Percentiles rank a stretch among this genome's conserved stretches.
These are phyloP conservation scores for Claviceps lovelessii DNA, from an alignment of 2,329 filamentous ascomycete genomes.

Conservation along the genomic window DNA sequence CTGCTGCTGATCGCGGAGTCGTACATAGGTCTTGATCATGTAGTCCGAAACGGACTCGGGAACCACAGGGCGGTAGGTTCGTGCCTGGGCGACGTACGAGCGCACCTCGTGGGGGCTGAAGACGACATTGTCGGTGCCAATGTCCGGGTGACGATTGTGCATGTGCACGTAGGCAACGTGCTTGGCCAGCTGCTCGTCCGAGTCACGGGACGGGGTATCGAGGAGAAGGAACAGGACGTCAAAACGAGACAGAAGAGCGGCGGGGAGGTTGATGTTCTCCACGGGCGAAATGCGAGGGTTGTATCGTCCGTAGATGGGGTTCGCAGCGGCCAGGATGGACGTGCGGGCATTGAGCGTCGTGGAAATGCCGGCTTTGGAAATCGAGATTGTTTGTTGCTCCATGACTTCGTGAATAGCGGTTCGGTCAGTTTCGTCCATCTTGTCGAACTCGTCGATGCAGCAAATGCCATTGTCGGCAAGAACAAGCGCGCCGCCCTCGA, in stretches of 20 bases:
- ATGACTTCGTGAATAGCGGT: constrained; percentile 80
- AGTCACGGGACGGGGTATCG: constrained; percentile 79
- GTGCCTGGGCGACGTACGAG: constrained; percentile 86
- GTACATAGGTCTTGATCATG: constrained; percentile 92
- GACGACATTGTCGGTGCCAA: constrained; percentile 45
- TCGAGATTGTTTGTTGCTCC: constrained; percentile 78
- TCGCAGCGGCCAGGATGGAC: constrained; percentile 88
- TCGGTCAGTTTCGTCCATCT: constrained; percentile 74
- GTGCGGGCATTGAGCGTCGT: constrained; percentile 87
- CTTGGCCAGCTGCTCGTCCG: constrained; percentile 82
- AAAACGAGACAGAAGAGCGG: constrained; percentile 89
- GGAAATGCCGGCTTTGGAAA: constrained; percentile 58
- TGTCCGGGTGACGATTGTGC: constrained; percentile 82
- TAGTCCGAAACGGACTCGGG: constrained; percentile 83
- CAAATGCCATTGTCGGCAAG: constrained; percentile 73
- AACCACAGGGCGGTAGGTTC: constrained; percentile 75
- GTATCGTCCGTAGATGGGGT: constrained; percentile 94
- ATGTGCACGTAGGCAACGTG: constrained; percentile 97
- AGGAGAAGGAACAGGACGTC: constrained; percentile 94
- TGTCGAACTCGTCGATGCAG: constrained; percentile 79
- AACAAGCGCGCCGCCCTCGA: constrained; percentile 67
- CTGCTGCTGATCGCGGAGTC: constrained; percentile 82
- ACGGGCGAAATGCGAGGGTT: constrained; percentile 95
- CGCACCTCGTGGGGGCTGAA: constrained; percentile 89
- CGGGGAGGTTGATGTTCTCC: constrained; percentile 98